These are phyloP conservation scores for Geotrichum citri-aurantii DNA, from an alignment of 1,139 yeast genomes.

Conservation along the genomic window DNA sequence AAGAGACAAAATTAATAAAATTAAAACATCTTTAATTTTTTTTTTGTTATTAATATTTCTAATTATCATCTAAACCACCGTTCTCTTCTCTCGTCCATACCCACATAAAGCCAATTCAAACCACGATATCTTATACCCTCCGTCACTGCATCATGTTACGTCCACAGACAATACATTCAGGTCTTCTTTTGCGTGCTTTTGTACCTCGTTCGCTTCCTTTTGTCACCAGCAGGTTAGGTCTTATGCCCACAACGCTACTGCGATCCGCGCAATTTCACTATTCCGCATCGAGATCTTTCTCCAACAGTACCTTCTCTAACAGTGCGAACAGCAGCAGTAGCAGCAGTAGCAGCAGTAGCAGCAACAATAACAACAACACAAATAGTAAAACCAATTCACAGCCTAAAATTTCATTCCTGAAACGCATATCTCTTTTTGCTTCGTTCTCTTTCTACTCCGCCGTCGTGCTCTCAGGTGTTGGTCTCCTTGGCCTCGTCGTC, in stretches of 20 bases:
- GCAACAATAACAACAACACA: not conserved
- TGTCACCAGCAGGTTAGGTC: not conserved
- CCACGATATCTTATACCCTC: not conserved
- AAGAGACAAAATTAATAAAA: no score
- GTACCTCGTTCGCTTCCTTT: not conserved
- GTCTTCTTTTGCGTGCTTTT: not conserved
- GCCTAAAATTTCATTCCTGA: constrained; percentile 2
- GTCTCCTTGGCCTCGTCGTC: constrained; percentile 58
- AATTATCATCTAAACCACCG: no score
- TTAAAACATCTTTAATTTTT: no score
- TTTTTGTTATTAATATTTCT: no score
- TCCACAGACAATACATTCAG: not conserved
- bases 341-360: not conserved
- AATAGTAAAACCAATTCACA: not conserved
- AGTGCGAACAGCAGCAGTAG: not conserved
- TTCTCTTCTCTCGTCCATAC: no score
- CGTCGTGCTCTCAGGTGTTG: constrained; percentile 51
- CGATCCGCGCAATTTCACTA: not conserved
- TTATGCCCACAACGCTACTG: not conserved
- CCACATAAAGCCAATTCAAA: not conserved
- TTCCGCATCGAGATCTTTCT: not conserved
- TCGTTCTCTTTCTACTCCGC: constrained; percentile 50
- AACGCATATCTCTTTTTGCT: constrained; percentile 36
- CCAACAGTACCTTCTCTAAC: not conserved
- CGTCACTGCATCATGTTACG: not conserved